Conservation (phyloP, 352 stramenopile genomes). For the Hyaloperonospora brassicae region DNA sequence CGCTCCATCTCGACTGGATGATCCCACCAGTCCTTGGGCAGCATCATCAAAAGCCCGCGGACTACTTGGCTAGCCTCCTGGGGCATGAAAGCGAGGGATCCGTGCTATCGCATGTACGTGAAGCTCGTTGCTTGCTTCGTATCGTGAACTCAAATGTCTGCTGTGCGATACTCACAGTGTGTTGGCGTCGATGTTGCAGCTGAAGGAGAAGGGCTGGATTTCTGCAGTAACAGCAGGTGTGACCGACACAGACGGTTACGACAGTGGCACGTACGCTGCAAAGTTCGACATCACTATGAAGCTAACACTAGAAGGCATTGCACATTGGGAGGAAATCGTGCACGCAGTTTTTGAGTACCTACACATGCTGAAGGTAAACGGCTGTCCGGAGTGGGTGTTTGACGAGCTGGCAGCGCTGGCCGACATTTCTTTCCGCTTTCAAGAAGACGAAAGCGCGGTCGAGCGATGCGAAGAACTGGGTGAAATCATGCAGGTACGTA, state of each 20-base stretch:
- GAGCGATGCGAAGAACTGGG: slow-evolving; percentile 62
- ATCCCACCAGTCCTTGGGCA: slow-evolving; percentile 58
- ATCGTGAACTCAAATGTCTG: slow-evolving; percentile 1
- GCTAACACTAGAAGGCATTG: slow-evolving; percentile 52
- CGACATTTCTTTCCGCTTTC: slow-evolving; percentile 68
- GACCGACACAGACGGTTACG: slow-evolving; percentile 64
- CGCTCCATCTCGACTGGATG: slow-evolving; percentile 70
- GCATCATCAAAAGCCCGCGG: slow-evolving; percentile 66
- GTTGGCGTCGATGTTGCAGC: slow-evolving; percentile 22
- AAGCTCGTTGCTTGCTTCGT: background rate
- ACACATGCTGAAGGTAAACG: slow-evolving; percentile 40
- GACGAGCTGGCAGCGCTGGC: slow-evolving; percentile 59
- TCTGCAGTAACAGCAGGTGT: slow-evolving; percentile 64
- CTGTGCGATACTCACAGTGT: slow-evolving; percentile 7
- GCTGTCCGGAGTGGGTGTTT: slow-evolving; percentile 59
- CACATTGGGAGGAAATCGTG: slow-evolving; percentile 54
- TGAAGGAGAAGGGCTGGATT: slow-evolving; percentile 73
- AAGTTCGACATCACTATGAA: slow-evolving; percentile 75
- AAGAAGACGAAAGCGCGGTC: slow-evolving; percentile 61
- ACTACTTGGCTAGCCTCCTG: slow-evolving; percentile 73
- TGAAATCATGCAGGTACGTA: slow-evolving; percentile 67
- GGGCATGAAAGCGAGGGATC: slow-evolving; percentile 81
- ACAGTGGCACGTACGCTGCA: slow-evolving; percentile 53
- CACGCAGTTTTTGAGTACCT: slow-evolving; percentile 63
- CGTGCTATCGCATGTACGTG: slow-evolving; percentile 61